Base-by-base conservation (phyloP, 208 protist species). In the Vickermania spadyakhi region DNA sequence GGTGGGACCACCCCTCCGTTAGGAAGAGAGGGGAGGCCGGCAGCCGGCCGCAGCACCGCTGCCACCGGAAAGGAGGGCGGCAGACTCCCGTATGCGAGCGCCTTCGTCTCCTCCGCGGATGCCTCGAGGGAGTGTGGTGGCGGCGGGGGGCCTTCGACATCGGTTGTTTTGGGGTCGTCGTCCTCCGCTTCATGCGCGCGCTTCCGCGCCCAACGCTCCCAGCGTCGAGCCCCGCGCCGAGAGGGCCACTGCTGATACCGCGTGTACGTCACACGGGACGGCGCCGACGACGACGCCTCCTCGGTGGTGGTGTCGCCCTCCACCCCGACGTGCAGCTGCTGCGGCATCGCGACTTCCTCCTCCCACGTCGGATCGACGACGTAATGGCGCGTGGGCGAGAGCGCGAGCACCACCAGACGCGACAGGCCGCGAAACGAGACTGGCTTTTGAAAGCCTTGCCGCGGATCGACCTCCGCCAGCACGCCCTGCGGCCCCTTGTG, bases 281-380 rank as follows among this genome's bases (percentile, higher is more conserved):
- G 54, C 2, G 54, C 62, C n/a, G n/a, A n/a, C n/a, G n/a, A n/a
- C n/a, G n/a, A n/a, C n/a, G n/a, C n/a, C n/a, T n/a, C n/a, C n/a
- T n/a, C n/a, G n/a, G n/a, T n/a, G n/a, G n/a, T n/a, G n/a, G n/a
- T n/a, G 7, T 45, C 36, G 36, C 11, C 11, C 22, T 77, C 80
- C 1, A 75, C 81, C 0, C 83, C 83, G 2, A 93, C 72, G 54
- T 81, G 77, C 28, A 86, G 57, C 68, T 86, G 83, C 65, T 89
- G 86, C 52, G 86, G 86, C 28, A 93, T 54, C 50, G 86, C 86
- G 25, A 83, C 67, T 52, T 90, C 86, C 82, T 93, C 86, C 13
- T 68, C 58, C 58, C 62, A 62, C 2, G 73, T 81, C 25, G 86
- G 78, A 60, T 93, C 86, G 28, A 91, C 77, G 5, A 93, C 60